Evolutionary conservation across 805 yeast genomes (phyloP).

Genomic region (Zygoascus tannicola): DNA sequence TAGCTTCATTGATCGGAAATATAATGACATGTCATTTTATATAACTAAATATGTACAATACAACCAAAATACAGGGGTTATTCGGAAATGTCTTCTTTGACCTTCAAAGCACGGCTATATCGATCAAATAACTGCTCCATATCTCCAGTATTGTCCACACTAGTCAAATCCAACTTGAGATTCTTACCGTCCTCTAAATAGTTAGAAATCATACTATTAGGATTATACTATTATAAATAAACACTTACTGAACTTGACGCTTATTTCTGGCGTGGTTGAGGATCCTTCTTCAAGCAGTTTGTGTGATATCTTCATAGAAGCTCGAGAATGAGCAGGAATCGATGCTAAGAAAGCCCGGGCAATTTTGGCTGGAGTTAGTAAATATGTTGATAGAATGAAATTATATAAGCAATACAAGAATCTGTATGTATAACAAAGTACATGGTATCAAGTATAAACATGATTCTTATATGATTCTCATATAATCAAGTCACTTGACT

Average conservation of each 20-base stretch:
- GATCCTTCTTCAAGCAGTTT: slow-evolving; percentile 46
- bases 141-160: slow-evolving; percentile 44
- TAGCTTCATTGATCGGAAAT: too few relatives aligned
- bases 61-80: too few relatives aligned
- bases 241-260: slow-evolving; percentile 52
- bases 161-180: slow-evolving; percentile 57
- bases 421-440: neutral
- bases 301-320: slow-evolving; percentile 51
- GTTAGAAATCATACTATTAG: slow-evolving; percentile 2
- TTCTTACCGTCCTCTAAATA: slow-evolving; percentile 56
- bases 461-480: too few relatives aligned
- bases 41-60: neutral
- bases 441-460: neutral
- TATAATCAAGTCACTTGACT: too few relatives aligned
- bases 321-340: slow-evolving; percentile 66
- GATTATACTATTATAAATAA: slow-evolving; percentile 10
- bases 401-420: slow-evolving; percentile 1
- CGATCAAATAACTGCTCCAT: slow-evolving; percentile 60
- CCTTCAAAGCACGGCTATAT: slow-evolving; percentile 69
- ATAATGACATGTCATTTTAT: neutral
- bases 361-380: slow-evolving; percentile 46
- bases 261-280: slow-evolving; percentile 47
- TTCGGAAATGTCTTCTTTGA: slow-evolving; percentile 57
- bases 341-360: slow-evolving; percentile 73
- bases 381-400: slow-evolving; percentile 5